Base-by-base conservation (phyloP, 1,284 basidiomycete genomes). In the Fomitopsis betulina region DNA sequence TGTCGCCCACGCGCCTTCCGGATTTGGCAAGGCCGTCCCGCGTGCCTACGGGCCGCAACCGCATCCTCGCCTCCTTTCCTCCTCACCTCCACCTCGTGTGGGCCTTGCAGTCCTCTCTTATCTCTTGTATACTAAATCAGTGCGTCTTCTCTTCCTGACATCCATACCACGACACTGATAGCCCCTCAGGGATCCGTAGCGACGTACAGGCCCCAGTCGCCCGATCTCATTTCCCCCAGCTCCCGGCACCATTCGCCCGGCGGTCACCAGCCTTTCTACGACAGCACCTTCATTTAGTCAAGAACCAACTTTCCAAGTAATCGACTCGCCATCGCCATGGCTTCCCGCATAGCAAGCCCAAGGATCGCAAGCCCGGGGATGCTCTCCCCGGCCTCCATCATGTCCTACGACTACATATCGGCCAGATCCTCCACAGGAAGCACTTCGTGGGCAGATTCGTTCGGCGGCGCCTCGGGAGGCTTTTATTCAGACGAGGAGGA, bases 401-500 rank as follows among this genome's bases (percentile, higher is more conserved):
- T 19, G 19, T 51, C 49, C 13, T 69, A 66, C 59, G 67, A 69
- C 51, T 70, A 69, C 55, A 71, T 72, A 58, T 72, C 72, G 13
- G 58, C 60, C 33, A 52, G 51, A 12, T 56, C 61, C 13, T 39
- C 58, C 4, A 55, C 47, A n/a, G 56, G 56, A 17, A 51, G 52
- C 37, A 60, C 61, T 40, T 61, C 67, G 5, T 68, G 66, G 12
- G 64, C 67, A 5, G 68, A 68, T 51, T 67, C 69, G 3, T 68
- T 65, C 56, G 60, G 57, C 52, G 62, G 62, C 54, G 45, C 27
- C 15, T 47, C 45, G 5, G 42, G 23, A 12, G 45, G 32, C 49
- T 51, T 51, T 32, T 51, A 33, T 35, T 68, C 66, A 39, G 70
- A 71, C 25, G 79, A 77, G 17, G 83, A 86, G 59, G 82, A 85